Percentiles rank a stretch among this genome's conserved stretches.
phyloP scores from a whole-genome alignment of 208 protist genomes.

The Trypanosoma scelopori region DNA sequence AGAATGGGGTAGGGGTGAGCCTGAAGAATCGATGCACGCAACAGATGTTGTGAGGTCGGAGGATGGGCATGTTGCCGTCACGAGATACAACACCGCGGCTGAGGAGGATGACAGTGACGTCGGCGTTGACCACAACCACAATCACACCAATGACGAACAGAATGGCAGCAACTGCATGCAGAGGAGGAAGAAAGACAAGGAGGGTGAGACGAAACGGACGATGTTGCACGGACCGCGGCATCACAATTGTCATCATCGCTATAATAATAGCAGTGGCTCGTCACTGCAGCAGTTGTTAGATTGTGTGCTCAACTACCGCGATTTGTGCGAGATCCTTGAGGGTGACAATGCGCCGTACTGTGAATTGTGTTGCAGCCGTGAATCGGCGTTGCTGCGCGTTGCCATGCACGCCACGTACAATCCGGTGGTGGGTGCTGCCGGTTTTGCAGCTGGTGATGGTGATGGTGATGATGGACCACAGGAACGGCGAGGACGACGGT shows the following conservation, averaged over 20 bases:
- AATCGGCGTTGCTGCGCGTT: conserved; percentile 37
- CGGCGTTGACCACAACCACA: too few relatives aligned
- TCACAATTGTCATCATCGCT: too few relatives aligned
- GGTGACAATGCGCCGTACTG: conserved; percentile 57
- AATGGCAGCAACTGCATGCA: not conserved
- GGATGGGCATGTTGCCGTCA: conserved; percentile 4
- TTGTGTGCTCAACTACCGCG: conserved; percentile 34
- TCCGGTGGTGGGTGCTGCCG: not conserved
- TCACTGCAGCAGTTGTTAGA: conserved; percentile 55
- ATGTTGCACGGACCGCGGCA: too few relatives aligned
- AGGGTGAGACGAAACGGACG: not conserved
- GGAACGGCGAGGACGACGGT: conserved; percentile 4
- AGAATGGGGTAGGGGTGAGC: too few relatives aligned
- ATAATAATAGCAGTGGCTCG: not conserved
- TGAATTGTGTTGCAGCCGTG: conserved; percentile 39
- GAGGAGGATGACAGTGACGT: too few relatives aligned
- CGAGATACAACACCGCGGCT: not conserved
- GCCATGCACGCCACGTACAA: conserved; percentile 29
- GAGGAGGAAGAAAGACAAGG: not conserved
- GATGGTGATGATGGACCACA: conserved; percentile 2
- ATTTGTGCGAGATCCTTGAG: conserved; percentile 45
- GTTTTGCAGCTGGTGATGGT: not conserved
- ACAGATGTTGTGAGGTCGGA: not conserved
- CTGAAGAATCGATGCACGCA: not conserved
- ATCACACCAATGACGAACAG: too few relatives aligned